Base-by-base conservation (phyloP, 371 early-diverging fungal genomes). In the Smittium mucronatum region DNA sequence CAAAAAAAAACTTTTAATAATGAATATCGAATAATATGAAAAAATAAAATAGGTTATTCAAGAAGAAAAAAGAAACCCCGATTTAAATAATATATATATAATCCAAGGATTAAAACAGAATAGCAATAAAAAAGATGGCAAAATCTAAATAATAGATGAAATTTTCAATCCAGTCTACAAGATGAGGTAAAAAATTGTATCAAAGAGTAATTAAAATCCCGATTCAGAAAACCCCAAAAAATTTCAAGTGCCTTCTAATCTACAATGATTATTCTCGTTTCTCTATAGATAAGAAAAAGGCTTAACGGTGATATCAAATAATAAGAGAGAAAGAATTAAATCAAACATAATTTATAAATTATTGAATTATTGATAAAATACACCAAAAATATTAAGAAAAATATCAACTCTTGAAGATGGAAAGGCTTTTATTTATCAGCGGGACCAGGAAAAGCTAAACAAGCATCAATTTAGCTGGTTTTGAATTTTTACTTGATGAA, bases 401-500 rank as follows among this genome's bases (percentile, higher is more conserved):
- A 47, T 47, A 47, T 11, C 5, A 47, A 5, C 47, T 47, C 5
- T 47, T 47, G 5, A 61, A 33, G 63, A 11, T n/a, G 63, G 5
- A 61, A 33, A 61, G 33, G 26, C 29, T 16, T 30, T 16, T 61
- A 61, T 61, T 61, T 61, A 33, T 28, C 63, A 11, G 63, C 63
- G 26, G 5, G n/a, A 30, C 26, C 63, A 11, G 63, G 63, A 28
- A 61, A 61, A 33, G 5, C 26, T 61, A 28, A 30, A 61, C 15
- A 28, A 33, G 5, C 16, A 33, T 61, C 26, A 28, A 61, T 30
- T 5, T 5, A 11, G 63, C 63, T 30, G 5, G 33, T 11, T 5
- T 61, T 33, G 33, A 61, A 61, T 30, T 61, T 11, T 33, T 61
- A 61, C 33, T 61, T 30, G 63, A 61, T 26, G 63, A 61, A 61